Evolutionary conservation across 495 filamentous ascomycete species (phyloP).

Genomic region (Penicillium manginii): DNA sequence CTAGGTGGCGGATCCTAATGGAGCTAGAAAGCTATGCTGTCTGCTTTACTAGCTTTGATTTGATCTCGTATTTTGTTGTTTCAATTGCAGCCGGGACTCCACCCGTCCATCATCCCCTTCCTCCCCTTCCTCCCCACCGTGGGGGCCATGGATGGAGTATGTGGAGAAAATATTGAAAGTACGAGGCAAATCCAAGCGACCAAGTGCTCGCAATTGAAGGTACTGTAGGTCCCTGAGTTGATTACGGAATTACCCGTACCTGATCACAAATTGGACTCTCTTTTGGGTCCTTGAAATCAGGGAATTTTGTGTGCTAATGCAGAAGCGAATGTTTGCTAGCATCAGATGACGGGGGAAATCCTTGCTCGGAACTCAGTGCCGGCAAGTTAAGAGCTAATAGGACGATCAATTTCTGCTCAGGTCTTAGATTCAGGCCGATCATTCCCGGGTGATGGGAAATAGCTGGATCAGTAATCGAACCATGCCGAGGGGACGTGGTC

Average conservation of each 20-base stretch:
- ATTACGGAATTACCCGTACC: too few relatives aligned
- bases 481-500: background rate
- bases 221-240: too few relatives aligned
- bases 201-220: too few relatives aligned
- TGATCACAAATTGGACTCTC: background rate
- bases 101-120: too few relatives aligned
- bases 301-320: background rate
- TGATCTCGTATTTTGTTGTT: background rate
- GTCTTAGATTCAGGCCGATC: slow-evolving; percentile 1
- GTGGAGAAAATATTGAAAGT: background rate
- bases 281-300: background rate
- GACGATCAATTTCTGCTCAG: slow-evolving; percentile 4
- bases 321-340: background rate
- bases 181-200: background rate
- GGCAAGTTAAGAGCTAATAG: background rate
- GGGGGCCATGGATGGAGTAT: background rate
- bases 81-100: background rate
- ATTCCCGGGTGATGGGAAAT: slow-evolving; percentile 1
- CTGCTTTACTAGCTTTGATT: too few relatives aligned
- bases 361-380: background rate
- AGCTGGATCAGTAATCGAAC: slow-evolving; percentile 3
- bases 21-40: too few relatives aligned
- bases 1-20: background rate
- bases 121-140: too few relatives aligned
- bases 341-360: slow-evolving; percentile 3